Percentiles rank a stretch among this genome's conserved stretches.
phyloP scores from a whole-genome alignment of 1,284 basidiomycete genomes.

The Wallemia mellicola region DNA sequence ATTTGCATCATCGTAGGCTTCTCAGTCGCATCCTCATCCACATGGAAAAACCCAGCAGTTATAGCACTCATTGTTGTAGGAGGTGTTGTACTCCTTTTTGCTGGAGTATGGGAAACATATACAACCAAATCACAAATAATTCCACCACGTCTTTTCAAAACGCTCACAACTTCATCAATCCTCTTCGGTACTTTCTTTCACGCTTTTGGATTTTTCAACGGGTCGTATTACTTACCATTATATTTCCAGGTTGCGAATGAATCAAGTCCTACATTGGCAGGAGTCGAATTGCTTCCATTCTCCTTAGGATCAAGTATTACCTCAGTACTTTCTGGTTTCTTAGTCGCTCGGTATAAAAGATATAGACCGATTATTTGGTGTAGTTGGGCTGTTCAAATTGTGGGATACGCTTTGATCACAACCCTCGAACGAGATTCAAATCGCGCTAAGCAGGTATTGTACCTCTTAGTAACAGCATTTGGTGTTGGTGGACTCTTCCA shows the following conservation, averaged over 20 bases:
- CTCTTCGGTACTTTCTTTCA: neutral
- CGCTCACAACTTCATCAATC: neutral
- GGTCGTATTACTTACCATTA: neutral
- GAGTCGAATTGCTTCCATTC: neutral
- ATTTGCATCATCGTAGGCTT: neutral
- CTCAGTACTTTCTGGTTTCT: neutral
- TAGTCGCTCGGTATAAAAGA: neutral
- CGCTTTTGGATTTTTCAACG: neutral
- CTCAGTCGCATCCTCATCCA: neutral
- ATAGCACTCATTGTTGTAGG: neutral
- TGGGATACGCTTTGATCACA: neutral
- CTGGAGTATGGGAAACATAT: neutral
- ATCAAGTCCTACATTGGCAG: neutral
- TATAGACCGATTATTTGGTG: neutral
- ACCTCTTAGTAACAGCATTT: conserved; percentile 7
- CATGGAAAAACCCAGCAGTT: neutral
- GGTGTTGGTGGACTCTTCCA: conserved; percentile 11
- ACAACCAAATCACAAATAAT: neutral
- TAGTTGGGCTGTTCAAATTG: neutral
- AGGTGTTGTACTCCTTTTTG: neutral
- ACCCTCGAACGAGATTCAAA: neutral
- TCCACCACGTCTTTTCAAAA: neutral
- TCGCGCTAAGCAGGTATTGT: neutral
- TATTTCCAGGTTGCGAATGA: neutral
- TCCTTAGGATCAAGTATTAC: neutral